Percentiles rank a stretch among this genome's conserved stretches.
These are phyloP conservation scores for Penicillium paradoxum DNA, from an alignment of 495 filamentous ascomycete species.

Conservation along the genomic window DNA sequence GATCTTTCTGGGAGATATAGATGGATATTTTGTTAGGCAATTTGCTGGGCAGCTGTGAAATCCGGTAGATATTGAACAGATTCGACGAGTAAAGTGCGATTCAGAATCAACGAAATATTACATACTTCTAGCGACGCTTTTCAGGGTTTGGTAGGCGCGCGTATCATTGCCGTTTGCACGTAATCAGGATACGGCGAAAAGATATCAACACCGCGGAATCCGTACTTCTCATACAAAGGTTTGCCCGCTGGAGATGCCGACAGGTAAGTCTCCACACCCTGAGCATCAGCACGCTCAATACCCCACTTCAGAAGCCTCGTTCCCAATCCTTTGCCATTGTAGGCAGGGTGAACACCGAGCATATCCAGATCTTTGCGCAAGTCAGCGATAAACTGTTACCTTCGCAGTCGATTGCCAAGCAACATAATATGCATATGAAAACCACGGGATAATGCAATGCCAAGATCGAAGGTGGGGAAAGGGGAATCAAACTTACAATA, in stretches of 20 bases:
- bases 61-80: no score
- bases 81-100: no score
- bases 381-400: neutral
- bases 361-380: conserved; percentile 29
- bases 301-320: conserved; percentile 39
- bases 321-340: conserved; percentile 40
- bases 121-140: no score
- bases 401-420: no score
- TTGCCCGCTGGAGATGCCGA: conserved; percentile 28
- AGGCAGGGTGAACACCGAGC: conserved; percentile 29
- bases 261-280: conserved; percentile 34
- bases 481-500: conserved; percentile 22
- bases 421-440: no score
- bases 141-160: neutral
- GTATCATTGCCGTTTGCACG: conserved; percentile 20
- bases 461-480: neutral
- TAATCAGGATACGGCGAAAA: conserved; percentile 19
- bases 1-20: no score
- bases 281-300: conserved; percentile 33
- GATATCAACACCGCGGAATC: conserved; percentile 21
- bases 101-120: no score
- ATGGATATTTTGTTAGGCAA: no score
- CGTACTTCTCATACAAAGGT: conserved; percentile 30
- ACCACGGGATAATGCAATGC: no score
- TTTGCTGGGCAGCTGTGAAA: no score